These are phyloP conservation scores for Diaporthe citrichinensis DNA, from an alignment of 2,329 filamentous ascomycete species.

Conservation along the genomic window DNA sequence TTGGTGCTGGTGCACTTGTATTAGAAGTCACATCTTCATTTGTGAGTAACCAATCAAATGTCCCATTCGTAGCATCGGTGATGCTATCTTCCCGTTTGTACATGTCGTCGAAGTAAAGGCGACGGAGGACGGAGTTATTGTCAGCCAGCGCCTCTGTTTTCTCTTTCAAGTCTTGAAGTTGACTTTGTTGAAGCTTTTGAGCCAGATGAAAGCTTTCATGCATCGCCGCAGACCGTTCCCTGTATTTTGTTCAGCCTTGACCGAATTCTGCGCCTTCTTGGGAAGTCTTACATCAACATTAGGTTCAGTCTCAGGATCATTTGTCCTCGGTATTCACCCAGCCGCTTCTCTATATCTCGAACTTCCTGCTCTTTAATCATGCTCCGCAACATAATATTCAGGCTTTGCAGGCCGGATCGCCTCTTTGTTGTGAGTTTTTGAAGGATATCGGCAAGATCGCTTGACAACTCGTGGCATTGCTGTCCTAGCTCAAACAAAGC, in stretches of 20 bases:
- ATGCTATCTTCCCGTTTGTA: not conserved
- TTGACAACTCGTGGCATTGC: not conserved
- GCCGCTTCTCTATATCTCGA: not conserved
- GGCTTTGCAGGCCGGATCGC: not conserved
- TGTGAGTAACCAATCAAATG: not conserved
- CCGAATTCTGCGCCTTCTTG: too few relatives aligned
- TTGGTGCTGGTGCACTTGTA: too few relatives aligned
- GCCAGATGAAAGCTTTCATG: too few relatives aligned
- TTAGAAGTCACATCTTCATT: too few relatives aligned
- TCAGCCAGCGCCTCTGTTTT: not conserved
- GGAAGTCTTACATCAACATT: not conserved
- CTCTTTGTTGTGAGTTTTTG: not conserved
- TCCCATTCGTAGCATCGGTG: not conserved
- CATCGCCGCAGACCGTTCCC: not conserved
- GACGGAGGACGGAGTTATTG: not conserved
- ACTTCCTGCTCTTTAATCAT: not conserved
- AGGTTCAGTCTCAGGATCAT: conserved; percentile 1
- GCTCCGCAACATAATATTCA: not conserved
- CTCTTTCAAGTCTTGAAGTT: not conserved
- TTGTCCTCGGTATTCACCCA: not conserved
- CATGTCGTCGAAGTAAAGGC: not conserved
- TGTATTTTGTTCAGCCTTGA: not conserved
- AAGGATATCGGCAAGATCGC: not conserved
- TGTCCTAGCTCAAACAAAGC: not conserved
- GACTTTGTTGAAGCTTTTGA: fast-evolving